These are phyloP conservation scores for Diaporthe velutina DNA, from an alignment of 2,329 filamentous ascomycete genomes.

Conservation along the genomic window DNA sequence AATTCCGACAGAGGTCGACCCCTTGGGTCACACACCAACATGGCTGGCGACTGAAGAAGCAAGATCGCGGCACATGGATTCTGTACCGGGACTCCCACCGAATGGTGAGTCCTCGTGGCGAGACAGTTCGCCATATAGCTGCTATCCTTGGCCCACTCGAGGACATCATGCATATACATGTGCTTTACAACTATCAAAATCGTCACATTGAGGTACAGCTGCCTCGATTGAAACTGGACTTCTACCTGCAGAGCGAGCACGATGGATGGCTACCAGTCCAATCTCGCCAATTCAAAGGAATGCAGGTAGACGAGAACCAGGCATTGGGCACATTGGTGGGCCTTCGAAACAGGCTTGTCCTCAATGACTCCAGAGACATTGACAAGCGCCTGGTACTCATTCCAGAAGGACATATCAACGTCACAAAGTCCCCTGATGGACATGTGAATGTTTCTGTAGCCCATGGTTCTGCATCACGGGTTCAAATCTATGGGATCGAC, in stretches of 20 bases:
- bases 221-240: constrained; percentile 62
- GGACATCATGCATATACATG: constrained; percentile 49
- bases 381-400: constrained; percentile 53
- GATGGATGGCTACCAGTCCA: constrained; percentile 44
- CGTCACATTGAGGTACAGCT: constrained; percentile 52
- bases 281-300: constrained; percentile 65
- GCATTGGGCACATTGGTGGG: constrained; percentile 62
- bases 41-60: constrained; percentile 44
- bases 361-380: constrained; percentile 45
- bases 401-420: constrained; percentile 49
- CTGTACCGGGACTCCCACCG: not conserved
- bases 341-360: constrained; percentile 61
- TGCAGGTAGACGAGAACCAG: constrained; percentile 62
- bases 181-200: constrained; percentile 43
- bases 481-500: constrained; percentile 60
- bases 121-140: constrained; percentile 42
- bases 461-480: constrained; percentile 46
- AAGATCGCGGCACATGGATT: not conserved
- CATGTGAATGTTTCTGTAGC: constrained; percentile 46
- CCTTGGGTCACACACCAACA: constrained; percentile 45
- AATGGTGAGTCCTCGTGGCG: not conserved
- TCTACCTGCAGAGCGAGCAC: constrained; percentile 50
- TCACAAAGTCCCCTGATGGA: constrained; percentile 46
- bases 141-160: constrained; percentile 55
- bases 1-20: constrained; percentile 47